Base-by-base conservation (phyloP, 2,329 filamentous ascomycete species). In the Metarhizium brunneum region DNA sequence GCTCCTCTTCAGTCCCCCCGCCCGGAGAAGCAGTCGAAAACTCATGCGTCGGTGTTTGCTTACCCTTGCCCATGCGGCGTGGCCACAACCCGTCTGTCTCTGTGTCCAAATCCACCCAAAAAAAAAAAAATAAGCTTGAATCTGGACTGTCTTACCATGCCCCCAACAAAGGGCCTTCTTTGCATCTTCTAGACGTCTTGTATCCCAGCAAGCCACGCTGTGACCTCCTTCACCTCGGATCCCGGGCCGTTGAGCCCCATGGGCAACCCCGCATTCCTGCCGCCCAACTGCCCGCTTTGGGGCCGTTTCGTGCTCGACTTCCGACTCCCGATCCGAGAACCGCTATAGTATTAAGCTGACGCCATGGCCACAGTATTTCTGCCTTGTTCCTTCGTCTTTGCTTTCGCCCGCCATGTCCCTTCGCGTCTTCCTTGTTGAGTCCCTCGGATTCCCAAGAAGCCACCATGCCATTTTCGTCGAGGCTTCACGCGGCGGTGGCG, bases 301-400 rank as follows among this genome's bases (percentile, higher is more conserved):
- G 48, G 36, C 40, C 8, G n/a, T 40, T 49, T 14, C 20, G 35
- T 43, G 20, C 38, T 50, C 13, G 25, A 20, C 11, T 20, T 6
- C 54, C 54, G 48, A 55, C 30, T 11, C 6, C 54, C 54, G 54
- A 36, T 20, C 54, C 54, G 54, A 55, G 36, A 51, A 14, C 54
- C 54, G 54, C 48, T 25, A 55, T 55, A 55, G n/a, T 52, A 47
- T 40, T 35, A 18, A 48, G 25, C 25, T 25, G 25, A 25, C 25
- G 25, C 25, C 25, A 25, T 25, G 25, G 25, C 25, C 25, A 3
- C 25, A 25, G 25, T 25, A 3, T 11, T 13, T 40, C 38, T 13
- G 10, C 38, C 8, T 5, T 16, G 2, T 40, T 3, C 2, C 8
- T 16, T 16, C 13, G n/a, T 40, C 13, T 25, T 25, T 25, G 25